Evolutionary conservation across 495 filamentous ascomycete species (phyloP).

Genomic region (Amphirosellinia nigrospora): DNA sequence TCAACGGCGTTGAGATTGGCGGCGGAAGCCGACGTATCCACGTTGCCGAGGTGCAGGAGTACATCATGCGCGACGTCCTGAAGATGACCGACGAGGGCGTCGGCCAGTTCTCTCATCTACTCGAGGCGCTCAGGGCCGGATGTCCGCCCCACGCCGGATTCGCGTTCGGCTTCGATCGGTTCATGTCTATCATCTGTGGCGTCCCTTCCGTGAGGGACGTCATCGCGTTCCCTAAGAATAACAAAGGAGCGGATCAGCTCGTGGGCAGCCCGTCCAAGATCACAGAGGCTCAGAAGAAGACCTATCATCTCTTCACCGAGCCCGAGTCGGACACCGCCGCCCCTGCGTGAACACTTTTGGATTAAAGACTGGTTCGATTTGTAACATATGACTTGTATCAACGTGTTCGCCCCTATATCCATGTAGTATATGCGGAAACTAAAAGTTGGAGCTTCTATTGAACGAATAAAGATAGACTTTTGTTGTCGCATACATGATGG

Average conservation of each 20-base stretch:
- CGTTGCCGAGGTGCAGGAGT: slow-evolving; percentile 81
- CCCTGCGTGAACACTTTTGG: neutral
- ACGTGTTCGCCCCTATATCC: neutral
- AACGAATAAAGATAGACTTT: neutral
- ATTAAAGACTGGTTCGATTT: neutral
- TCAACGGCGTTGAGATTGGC: slow-evolving; percentile 94
- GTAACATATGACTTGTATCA: neutral
- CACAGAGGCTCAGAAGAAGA: slow-evolving; percentile 66
- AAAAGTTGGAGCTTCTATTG: neutral
- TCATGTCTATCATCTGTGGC: slow-evolving; percentile 80
- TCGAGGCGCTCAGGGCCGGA: slow-evolving; percentile 80
- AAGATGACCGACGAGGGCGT: slow-evolving; percentile 67
- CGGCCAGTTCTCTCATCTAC: slow-evolving; percentile 79
- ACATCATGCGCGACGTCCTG: slow-evolving; percentile 82
- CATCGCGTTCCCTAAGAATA: slow-evolving; percentile 93
- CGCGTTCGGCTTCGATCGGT: slow-evolving; percentile 88
- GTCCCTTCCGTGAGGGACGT: slow-evolving; percentile 84
- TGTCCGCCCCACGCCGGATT: slow-evolving; percentile 98
- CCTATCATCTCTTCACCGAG: slow-evolving; percentile 67
- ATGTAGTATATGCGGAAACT: neutral
- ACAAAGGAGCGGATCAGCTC: slow-evolving; percentile 82
- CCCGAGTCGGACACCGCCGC: neutral
- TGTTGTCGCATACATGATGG: neutral
- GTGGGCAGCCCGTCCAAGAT: slow-evolving; percentile 75
- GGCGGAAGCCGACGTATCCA: slow-evolving; percentile 95